Percentiles rank a stretch among this genome's conserved stretches.
Evolutionary conservation across 768 basidiomycete species (phyloP).

Genomic region (Hirschioporus abietinus): DNA sequence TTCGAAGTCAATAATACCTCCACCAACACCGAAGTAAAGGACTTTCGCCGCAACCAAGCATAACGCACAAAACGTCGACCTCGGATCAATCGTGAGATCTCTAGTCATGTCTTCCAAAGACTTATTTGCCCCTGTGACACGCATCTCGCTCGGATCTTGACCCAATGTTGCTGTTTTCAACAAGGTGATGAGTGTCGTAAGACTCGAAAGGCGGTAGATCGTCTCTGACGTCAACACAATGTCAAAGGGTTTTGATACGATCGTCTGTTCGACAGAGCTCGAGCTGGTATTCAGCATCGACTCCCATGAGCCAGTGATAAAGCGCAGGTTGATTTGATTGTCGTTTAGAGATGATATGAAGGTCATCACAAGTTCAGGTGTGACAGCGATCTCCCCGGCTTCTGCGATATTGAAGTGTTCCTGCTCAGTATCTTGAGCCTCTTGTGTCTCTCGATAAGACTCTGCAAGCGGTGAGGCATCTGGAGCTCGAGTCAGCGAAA

Average conservation of each 20-base stretch:
- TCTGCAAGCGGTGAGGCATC: slow-evolving; percentile 58
- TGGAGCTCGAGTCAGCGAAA: slow-evolving; percentile 20
- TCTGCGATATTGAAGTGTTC: slow-evolving; percentile 24
- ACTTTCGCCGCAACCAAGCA: slow-evolving; percentile 89
- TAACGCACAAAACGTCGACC: slow-evolving; percentile 17
- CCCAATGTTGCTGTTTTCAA: neutral
- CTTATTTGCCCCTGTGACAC: neutral
- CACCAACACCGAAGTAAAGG: slow-evolving; percentile 93
- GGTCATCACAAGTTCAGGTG: slow-evolving; percentile 53
- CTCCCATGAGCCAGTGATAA: slow-evolving; percentile 84
- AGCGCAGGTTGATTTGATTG: slow-evolving; percentile 55
- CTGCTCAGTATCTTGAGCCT: slow-evolving; percentile 24
- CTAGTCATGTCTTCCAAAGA: neutral
- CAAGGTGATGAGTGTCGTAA: slow-evolving; percentile 53
- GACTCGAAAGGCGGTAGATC: slow-evolving; percentile 69
- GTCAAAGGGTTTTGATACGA: slow-evolving; percentile 39
- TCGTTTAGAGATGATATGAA: slow-evolving; percentile 56
- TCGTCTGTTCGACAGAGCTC: slow-evolving; percentile 18
- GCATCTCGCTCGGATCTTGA: neutral
- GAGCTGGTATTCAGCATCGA: slow-evolving; percentile 33
- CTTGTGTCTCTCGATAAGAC: slow-evolving; percentile 35
- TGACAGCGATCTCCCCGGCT: slow-evolving; percentile 61
- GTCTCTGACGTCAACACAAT: slow-evolving; percentile 89
- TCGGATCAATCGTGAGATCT: neutral
- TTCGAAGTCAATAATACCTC: slow-evolving; percentile 76